Evolutionary conservation across 1,284 basidiomycete genomes (phyloP).

Genomic region (Pseudozyma hubeiensis): DNA sequence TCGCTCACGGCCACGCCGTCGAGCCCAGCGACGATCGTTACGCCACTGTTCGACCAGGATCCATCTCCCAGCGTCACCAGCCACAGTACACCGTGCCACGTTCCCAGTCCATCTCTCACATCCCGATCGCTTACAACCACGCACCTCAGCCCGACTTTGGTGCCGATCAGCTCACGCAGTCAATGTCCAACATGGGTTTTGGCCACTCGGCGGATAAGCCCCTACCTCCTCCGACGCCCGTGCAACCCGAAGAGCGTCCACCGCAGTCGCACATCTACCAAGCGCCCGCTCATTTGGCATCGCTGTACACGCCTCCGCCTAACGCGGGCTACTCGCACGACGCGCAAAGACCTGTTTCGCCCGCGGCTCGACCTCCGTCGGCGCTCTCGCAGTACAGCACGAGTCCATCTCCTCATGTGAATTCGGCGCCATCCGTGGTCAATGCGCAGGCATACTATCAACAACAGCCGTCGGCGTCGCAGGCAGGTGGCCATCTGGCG

Average conservation of each 20-base stretch:
- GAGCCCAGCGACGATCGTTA: conserved; percentile 38
- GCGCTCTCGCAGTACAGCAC: conserved; percentile 37
- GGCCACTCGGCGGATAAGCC: conserved; percentile 31
- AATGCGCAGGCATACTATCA: conserved; percentile 51
- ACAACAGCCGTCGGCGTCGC: conserved; percentile 19
- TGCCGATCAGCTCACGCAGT: conserved; percentile 34
- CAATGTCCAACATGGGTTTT: conserved; percentile 48
- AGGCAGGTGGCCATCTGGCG: conserved; percentile 13
- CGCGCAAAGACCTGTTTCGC: conserved; percentile 37
- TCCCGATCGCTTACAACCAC: conserved; percentile 23
- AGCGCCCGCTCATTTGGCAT: conserved; percentile 42
- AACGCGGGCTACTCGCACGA: conserved; percentile 5
- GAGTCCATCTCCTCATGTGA: conserved; percentile 18
- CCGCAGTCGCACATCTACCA: conserved; percentile 51
- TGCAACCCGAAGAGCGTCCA: conserved; percentile 23
- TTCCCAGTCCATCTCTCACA: conserved; percentile 42
- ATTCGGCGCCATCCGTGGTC: conserved; percentile 38
- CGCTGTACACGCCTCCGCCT: conserved; percentile 38
- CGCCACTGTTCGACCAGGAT: conserved; percentile 34
- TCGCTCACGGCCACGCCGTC: conserved; percentile 6
- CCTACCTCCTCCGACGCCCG: conserved; percentile 20
- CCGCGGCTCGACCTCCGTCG: conserved; percentile 31
- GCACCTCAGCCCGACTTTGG: conserved; percentile 41
- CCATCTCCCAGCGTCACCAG: conserved; percentile 4
- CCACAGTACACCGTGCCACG: conserved; percentile 29